Evolutionary conservation across 192 early-diverging fungal species (phyloP).

Genomic region (Backusella tarrabulga): DNA sequence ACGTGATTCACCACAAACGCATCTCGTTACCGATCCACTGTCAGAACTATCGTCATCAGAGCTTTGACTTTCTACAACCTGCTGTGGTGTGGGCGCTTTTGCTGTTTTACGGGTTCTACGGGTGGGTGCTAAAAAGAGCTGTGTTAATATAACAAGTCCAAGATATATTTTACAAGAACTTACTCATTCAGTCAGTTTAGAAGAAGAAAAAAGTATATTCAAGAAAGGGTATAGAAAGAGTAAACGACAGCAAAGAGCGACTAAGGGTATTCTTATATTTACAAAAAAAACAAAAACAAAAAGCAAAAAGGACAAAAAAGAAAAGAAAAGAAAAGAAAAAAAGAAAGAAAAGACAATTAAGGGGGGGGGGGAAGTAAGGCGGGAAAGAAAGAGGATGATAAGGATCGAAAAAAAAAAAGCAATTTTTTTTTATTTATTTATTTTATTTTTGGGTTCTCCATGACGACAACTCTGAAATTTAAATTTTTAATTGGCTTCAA

Average conservation of each 20-base stretch:
- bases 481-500: constrained; percentile 1
- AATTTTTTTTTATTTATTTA: not conserved
- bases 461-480: not conserved
- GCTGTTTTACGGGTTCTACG: constrained; percentile 9
- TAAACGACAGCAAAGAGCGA: not conserved
- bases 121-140: not conserved
- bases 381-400: not conserved
- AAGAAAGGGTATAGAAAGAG: not conserved
- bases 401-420: not conserved
- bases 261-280: not conserved
- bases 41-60: constrained; percentile 49
- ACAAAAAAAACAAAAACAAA: not conserved
- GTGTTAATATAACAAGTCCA: not conserved
- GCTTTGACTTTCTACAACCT: constrained; percentile 12
- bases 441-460: constrained; percentile 5
- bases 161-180: not conserved
- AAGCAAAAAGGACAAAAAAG: not conserved
- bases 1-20: constrained; percentile 53
- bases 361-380: no score
- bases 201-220: not conserved
- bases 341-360: not conserved
- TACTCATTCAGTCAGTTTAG: not conserved
- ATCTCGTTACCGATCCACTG: constrained; percentile 47
- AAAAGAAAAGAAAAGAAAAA: not conserved
- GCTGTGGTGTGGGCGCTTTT: not conserved